Base-by-base conservation (phyloP, 2,329 filamentous ascomycete species). In the Microsporum audouinii region DNA sequence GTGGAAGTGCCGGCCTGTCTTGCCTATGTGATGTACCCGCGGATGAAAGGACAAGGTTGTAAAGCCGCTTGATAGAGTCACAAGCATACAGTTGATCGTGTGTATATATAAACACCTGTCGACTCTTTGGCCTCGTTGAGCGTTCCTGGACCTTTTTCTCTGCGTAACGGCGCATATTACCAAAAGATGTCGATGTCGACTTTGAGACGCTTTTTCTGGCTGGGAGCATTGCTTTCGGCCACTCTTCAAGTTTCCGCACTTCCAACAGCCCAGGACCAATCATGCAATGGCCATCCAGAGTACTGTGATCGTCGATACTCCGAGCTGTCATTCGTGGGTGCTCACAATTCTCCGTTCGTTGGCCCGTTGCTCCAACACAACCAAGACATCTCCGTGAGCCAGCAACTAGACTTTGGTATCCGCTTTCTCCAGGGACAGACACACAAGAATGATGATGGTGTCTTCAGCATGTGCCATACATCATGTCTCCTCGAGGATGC, bases 261-360 rank as follows among this genome's bases (percentile, higher is more conserved):
- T 27, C 43, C 43, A 29, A 29, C 43, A 29, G 43, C 43, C 23
- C 43, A 47, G 43, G 43, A 47, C 17, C 43, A 27, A 12, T 5
- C 23, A 53, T 87, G 84, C 74, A 87, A 87, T 68, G 83, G 83
- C 63, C 75, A 79, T 59, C 67, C 78, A 1, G 77, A 77, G 43
- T 80, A 83, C 60, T 87, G 84, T 72, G 69, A 71, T 56, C 79
- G 81, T 43, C 72, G 70, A 47, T 87, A 86, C 73, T 82, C 82
- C 63, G 78, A 84, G 41, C 71, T 87, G 60, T 81, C 81, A n/a
- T 80, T 82, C 62, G 73, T 85, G 17, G 86, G 84, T 29, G 78
- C 85, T 5, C 86, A 88, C 73, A 80, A 88, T 73, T 82, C 80
- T 12, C 80, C 84, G 41, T 88, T 88, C 67, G 80, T 85, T 45